A percentile compares a stretch with the other conserved stretches of the same genome.
Conservation (phyloP, 2,329 filamentous ascomycete species). For the Clarireedia homoeocarpa region DNA sequence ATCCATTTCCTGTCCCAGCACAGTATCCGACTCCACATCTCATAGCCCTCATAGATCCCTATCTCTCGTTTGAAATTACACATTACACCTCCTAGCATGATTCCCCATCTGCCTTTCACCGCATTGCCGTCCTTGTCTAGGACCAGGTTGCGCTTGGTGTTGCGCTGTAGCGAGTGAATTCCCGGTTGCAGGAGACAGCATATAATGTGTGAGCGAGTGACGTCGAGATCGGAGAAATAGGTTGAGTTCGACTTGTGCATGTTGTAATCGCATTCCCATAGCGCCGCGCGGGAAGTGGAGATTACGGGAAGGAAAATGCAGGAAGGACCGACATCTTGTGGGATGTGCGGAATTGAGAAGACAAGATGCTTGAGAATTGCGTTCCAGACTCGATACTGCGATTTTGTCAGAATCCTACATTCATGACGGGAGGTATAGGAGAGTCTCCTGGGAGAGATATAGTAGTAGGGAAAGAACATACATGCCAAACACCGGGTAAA, state of each 20-base stretch:
- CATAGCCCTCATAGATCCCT: conserved; percentile 58
- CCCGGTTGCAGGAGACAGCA: conserved; percentile 57
- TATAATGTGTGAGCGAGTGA: conserved; percentile 72
- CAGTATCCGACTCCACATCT: conserved; percentile 65
- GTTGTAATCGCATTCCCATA: conserved; percentile 65
- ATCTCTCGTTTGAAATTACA: conserved; percentile 72
- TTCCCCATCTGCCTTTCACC: conserved; percentile 45
- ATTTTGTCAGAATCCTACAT: not conserved
- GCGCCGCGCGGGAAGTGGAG: conserved; percentile 48
- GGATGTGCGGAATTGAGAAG: conserved; percentile 32
- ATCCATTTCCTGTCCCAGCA: conserved; percentile 78
- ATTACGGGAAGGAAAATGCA: conserved; percentile 54
- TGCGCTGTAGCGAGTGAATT: conserved; percentile 43
- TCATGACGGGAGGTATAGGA: not conserved
- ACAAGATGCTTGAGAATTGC: conserved; percentile 38
- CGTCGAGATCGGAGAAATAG: conserved; percentile 63
- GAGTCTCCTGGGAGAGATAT: not conserved
- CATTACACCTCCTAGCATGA: conserved; percentile 65
- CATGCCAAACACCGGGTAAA: conserved; percentile 52
- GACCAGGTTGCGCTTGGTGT: conserved; percentile 43
- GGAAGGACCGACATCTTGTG: conserved; percentile 25
- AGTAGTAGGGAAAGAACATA: conserved; percentile 29
- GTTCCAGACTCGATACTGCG: conserved; percentile 39
- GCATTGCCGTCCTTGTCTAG: conserved; percentile 34
- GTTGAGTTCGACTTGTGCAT: conserved; percentile 65